These are phyloP conservation scores for Emydomyces testavorans DNA, from an alignment of 2,329 filamentous ascomycete species.

Conservation along the genomic window DNA sequence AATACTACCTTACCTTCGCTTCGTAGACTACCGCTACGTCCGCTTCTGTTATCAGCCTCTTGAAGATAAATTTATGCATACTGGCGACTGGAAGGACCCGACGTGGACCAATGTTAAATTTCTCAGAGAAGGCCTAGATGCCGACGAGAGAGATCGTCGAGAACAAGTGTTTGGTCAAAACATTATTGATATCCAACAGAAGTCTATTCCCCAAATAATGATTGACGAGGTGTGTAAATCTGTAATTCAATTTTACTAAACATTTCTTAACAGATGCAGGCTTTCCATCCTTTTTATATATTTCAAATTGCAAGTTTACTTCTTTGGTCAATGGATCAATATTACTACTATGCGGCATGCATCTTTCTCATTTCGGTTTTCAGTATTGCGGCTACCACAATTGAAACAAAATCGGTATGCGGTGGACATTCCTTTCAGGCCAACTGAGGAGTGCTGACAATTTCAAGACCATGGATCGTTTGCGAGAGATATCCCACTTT, in stretches of 20 bases:
- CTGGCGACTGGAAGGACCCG: slow-evolving; percentile 88
- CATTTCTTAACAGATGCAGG: slow-evolving; percentile 38
- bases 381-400: slow-evolving; percentile 76
- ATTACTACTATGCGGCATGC: slow-evolving; percentile 93
- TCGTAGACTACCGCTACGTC: slow-evolving; percentile 86
- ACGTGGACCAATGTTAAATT: slow-evolving; percentile 67
- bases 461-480: slow-evolving; percentile 66
- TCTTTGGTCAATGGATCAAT: slow-evolving; percentile 89
- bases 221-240: slow-evolving; percentile 61
- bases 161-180: slow-evolving; percentile 84
- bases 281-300: slow-evolving; percentile 94
- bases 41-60: slow-evolving; percentile 82
- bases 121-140: slow-evolving; percentile 69
- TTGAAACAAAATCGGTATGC: slow-evolving; percentile 74
- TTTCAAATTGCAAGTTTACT: slow-evolving; percentile 92
- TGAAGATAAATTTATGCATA: slow-evolving; percentile 77
- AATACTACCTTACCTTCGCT: slow-evolving; percentile 60
- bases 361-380: slow-evolving; percentile 92
- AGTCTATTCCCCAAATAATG: slow-evolving; percentile 67
- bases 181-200: slow-evolving; percentile 84
- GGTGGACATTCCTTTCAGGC: neutral
- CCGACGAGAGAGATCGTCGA: slow-evolving; percentile 72
- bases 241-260: slow-evolving; percentile 2
- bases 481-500: slow-evolving; percentile 85
- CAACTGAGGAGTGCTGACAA: slow-evolving; percentile 6